These are phyloP conservation scores for Mycena rebaudengoi DNA, from an alignment of 768 basidiomycete genomes.

Conservation along the genomic window DNA sequence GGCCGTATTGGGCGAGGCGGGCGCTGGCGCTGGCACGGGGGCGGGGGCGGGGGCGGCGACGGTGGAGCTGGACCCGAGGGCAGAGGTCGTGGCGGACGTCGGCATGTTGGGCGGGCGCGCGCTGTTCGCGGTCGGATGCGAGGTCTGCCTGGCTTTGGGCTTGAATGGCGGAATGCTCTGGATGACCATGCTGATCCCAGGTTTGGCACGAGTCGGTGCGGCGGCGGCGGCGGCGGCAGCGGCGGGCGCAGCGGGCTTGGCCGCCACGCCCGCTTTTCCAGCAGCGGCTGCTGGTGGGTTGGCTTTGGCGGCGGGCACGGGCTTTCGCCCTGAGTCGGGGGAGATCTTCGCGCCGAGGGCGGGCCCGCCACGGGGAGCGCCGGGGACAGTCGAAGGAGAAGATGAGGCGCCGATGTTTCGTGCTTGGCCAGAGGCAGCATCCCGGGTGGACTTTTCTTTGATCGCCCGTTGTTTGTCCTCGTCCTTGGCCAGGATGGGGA, in stretches of 20 bases:
- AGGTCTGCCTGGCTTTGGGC: slow-evolving; percentile 48
- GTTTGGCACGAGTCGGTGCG: slow-evolving; percentile 51
- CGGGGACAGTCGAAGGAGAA: slow-evolving; percentile 59
- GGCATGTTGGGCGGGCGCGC: slow-evolving; percentile 28
- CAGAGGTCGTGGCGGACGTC: slow-evolving; percentile 30
- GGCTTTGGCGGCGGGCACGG: slow-evolving; percentile 14
- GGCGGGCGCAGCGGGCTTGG: slow-evolving; percentile 30
- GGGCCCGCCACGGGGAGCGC: slow-evolving; percentile 41
- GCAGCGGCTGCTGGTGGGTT: slow-evolving; percentile 38
- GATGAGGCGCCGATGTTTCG: slow-evolving; percentile 72
- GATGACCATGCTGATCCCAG: slow-evolving; percentile 77
- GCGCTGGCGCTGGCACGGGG: too few species aligned
- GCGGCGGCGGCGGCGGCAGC: slow-evolving; percentile 36
- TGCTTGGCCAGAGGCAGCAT: slow-evolving; percentile 72
- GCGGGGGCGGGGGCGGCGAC: slow-evolving; percentile 26
- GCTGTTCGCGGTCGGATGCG: slow-evolving; percentile 15
- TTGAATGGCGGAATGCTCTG: slow-evolving; percentile 93
- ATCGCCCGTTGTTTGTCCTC: slow-evolving; percentile 89
- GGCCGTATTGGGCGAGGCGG: slow-evolving; percentile 61
- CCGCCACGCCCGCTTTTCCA: slow-evolving; percentile 43
- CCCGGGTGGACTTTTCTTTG: slow-evolving; percentile 75
- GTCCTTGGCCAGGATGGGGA: slow-evolving; percentile 92
- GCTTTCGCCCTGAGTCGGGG: slow-evolving; percentile 30
- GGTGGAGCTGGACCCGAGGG: slow-evolving; percentile 34
- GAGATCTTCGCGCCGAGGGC: slow-evolving; percentile 36